A percentile compares a stretch with the other conserved stretches of the same genome.
Conservation (phyloP, 176 grass and related monocot species). For the Aegilops speltoides region DNA sequence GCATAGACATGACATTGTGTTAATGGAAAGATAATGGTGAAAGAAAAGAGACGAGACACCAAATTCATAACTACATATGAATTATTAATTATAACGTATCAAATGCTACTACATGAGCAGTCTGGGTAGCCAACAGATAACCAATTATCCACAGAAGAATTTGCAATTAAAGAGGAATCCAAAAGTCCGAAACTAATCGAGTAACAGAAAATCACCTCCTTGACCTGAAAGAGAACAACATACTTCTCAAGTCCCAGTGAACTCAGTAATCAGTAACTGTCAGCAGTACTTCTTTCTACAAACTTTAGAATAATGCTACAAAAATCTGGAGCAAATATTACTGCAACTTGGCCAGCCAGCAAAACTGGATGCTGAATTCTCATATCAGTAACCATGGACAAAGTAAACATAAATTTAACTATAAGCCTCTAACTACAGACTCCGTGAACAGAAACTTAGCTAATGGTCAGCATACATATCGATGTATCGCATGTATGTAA, state of each 20-base stretch:
- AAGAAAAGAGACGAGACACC: neutral
- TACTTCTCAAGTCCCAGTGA: constrained; percentile 82
- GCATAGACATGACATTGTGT: neutral
- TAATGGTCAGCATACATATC: neutral
- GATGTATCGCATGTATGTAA: neutral
- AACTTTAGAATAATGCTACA: constrained; percentile 30
- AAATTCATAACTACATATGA: neutral
- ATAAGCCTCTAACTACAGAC: neutral
- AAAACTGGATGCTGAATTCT: neutral
- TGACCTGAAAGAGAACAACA: constrained; percentile 73
- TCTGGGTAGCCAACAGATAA: neutral
- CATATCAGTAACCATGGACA: neutral
- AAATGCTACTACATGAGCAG: constrained; percentile 4
- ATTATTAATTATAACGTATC: neutral
- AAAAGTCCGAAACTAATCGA: constrained; percentile 5
- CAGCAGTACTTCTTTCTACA: constrained; percentile 52
- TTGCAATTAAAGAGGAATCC: neutral
- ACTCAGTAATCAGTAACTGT: constrained; percentile 63
- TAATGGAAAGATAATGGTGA: neutral
- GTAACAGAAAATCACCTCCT: constrained; percentile 61
- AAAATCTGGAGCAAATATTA: neutral
- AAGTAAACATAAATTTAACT: neutral
- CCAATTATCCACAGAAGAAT: neutral
- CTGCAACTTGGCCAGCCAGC: neutral
- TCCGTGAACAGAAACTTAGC: neutral